phyloP scores from a whole-genome alignment of 305 asterid genomes.

The Solanum hybrid region DNA sequence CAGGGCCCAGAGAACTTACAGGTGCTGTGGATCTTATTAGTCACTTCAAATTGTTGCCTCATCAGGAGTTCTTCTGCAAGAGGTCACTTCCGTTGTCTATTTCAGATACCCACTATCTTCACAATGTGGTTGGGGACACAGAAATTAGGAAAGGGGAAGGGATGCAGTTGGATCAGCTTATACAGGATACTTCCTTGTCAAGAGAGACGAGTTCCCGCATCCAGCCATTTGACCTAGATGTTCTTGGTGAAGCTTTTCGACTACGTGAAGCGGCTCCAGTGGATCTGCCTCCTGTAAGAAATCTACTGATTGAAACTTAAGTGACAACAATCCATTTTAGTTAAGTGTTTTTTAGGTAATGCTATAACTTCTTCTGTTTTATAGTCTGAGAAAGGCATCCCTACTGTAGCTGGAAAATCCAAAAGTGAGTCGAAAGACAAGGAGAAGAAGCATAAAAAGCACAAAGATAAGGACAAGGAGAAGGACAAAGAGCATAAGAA shows the following conservation, averaged over 20 bases:
- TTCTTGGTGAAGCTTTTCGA: constrained; percentile 75
- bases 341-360: not conserved
- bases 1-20: constrained; percentile 91
- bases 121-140: constrained; percentile 81
- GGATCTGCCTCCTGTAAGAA: constrained; percentile 66
- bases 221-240: constrained; percentile 70
- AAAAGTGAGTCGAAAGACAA: constrained; percentile 71
- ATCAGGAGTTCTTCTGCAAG: constrained; percentile 87
- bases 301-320: constrained; percentile 8
- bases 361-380: constrained; percentile 5
- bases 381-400: constrained; percentile 85
- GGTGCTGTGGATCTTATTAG: constrained; percentile 87
- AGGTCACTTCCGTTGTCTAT: constrained; percentile 70
- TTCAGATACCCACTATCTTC: constrained; percentile 86
- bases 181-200: constrained; percentile 43
- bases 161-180: constrained; percentile 83
- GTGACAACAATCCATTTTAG: constrained; percentile 2
- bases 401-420: constrained; percentile 65
- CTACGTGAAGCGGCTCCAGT: constrained; percentile 68
- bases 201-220: constrained; percentile 53
- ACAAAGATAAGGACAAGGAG: constrained; percentile 46
- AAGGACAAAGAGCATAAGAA: constrained; percentile 65
- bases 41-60: constrained; percentile 75
- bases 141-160: constrained; percentile 96
- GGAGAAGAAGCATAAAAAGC: constrained; percentile 92